These are phyloP conservation scores for Casaregolazyma lundiana DNA, from an alignment of 1,139 yeast species.

Conservation along the genomic window DNA sequence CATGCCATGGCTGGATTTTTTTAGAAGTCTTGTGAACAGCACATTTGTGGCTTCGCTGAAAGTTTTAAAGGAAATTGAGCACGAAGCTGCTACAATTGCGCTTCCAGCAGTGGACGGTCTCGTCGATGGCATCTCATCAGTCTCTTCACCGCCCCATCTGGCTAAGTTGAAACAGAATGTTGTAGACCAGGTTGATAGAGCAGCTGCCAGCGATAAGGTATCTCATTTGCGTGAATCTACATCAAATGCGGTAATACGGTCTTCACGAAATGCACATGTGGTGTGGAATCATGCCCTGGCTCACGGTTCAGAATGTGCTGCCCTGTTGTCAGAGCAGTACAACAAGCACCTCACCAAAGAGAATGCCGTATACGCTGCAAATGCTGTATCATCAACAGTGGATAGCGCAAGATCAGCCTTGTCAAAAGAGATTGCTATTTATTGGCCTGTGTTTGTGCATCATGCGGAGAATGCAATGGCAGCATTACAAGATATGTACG, in stretches of 20 bases:
- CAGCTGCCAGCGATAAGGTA: not conserved
- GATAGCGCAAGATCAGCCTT: not conserved
- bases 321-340: not conserved
- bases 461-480: not conserved
- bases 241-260: not conserved
- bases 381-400: not conserved
- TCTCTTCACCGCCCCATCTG: not conserved
- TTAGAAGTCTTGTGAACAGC: not conserved
- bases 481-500: not conserved
- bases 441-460: not conserved
- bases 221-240: not conserved
- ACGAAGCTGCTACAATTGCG: not conserved
- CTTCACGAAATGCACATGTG: not conserved
- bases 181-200: not conserved
- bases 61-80: not conserved
- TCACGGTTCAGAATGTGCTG: not conserved
- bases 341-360: not conserved
- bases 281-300: not conserved
- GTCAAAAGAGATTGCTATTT: not conserved
- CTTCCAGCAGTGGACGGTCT: not conserved
- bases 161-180: not conserved
- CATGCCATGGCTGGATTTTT: not conserved
- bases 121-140: not conserved
- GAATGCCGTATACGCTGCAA: not conserved
- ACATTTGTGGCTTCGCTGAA: too few relatives aligned